A percentile compares a stretch with the other conserved stretches of the same genome.
These are phyloP conservation scores for barrel medic (Medicago truncatula) DNA, from an alignment of 306 rosid species.

Conservation along the genomic window DNA sequence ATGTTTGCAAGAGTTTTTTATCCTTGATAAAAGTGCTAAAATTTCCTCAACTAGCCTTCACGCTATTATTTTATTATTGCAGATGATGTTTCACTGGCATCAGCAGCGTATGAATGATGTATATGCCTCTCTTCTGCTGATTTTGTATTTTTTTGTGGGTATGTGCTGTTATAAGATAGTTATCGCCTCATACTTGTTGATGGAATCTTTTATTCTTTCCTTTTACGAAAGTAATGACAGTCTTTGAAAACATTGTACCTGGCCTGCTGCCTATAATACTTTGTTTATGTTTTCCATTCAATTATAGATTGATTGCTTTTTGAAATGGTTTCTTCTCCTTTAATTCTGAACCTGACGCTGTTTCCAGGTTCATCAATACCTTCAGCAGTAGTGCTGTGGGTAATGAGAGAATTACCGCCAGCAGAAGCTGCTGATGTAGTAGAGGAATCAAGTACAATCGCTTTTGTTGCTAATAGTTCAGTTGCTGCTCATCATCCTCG, in stretches of 20 bases:
- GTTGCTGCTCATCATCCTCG: constrained; percentile 59
- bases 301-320: constrained; percentile 10
- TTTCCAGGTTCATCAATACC: constrained; percentile 86
- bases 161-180: constrained; percentile 42
- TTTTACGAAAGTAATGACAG: constrained; percentile 12
- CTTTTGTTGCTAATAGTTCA: constrained; percentile 64
- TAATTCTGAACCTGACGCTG: constrained; percentile 37
- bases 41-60: constrained; percentile 44
- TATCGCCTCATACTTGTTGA: constrained; percentile 31
- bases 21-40: constrained; percentile 20
- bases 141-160: constrained; percentile 87
- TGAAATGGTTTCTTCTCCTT: constrained; percentile 27
- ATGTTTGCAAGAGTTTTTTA: constrained; percentile 23
- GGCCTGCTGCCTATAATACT: constrained; percentile 8
- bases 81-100: constrained; percentile 76
- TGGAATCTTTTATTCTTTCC: constrained; percentile 24
- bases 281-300: constrained; percentile 28
- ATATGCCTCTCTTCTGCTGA: constrained; percentile 60
- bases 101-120: constrained; percentile 51
- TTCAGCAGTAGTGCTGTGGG: constrained; percentile 80
- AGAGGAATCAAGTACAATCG: constrained; percentile 68
- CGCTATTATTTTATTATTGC: constrained; percentile 50
- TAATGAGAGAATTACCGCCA: constrained; percentile 84
- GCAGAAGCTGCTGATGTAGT: constrained; percentile 46
- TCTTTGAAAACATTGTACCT: constrained; percentile 20